Conservation (phyloP, 495 filamentous ascomycete genomes). For the Thermothielavioides terrestris region DNA sequence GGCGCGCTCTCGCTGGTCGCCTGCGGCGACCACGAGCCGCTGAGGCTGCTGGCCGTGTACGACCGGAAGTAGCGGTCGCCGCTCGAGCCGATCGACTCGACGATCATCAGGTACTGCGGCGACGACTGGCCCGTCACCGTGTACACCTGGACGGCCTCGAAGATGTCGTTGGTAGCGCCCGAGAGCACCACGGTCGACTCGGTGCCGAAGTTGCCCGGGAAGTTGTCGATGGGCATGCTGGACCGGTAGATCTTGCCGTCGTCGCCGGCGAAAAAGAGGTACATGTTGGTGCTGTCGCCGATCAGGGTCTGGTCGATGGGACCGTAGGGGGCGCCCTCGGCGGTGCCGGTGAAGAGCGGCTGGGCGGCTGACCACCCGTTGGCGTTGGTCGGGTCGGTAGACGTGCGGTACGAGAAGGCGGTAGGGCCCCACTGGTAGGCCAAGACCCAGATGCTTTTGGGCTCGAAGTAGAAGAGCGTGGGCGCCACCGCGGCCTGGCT, state of each 20-base stretch:
- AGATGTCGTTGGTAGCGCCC: conserved; percentile 47
- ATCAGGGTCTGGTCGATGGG: conserved; percentile 54
- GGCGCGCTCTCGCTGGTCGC: conserved; percentile 43
- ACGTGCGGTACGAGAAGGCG: conserved; percentile 51
- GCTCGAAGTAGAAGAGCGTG: conserved; percentile 52
- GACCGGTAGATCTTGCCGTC: conserved; percentile 57
- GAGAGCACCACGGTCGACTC: conserved; percentile 38
- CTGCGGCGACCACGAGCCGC: conserved; percentile 47
- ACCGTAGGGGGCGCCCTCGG: conserved; percentile 41
- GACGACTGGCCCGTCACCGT: conserved; percentile 42
- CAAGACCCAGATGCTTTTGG: conserved; percentile 52
- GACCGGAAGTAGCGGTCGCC: conserved; percentile 56
- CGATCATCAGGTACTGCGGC: conserved; percentile 54
- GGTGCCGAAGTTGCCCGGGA: conserved; percentile 51
- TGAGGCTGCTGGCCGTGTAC: conserved; percentile 47
- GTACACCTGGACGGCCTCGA: conserved; percentile 58
- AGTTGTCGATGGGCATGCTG: conserved; percentile 49
- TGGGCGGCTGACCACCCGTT: conserved; percentile 48
- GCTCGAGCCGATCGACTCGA: conserved; percentile 48
- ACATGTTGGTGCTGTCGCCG: conserved; percentile 49
- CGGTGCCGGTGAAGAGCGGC: conserved; percentile 47
- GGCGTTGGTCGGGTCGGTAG: conserved; percentile 46
- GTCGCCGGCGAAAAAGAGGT: conserved; percentile 58
- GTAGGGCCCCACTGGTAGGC: conserved; percentile 53
- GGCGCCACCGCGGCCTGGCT: conserved; percentile 46